Conservation (phyloP, 1,284 basidiomycete genomes). For the Ustilago tritici region DNA sequence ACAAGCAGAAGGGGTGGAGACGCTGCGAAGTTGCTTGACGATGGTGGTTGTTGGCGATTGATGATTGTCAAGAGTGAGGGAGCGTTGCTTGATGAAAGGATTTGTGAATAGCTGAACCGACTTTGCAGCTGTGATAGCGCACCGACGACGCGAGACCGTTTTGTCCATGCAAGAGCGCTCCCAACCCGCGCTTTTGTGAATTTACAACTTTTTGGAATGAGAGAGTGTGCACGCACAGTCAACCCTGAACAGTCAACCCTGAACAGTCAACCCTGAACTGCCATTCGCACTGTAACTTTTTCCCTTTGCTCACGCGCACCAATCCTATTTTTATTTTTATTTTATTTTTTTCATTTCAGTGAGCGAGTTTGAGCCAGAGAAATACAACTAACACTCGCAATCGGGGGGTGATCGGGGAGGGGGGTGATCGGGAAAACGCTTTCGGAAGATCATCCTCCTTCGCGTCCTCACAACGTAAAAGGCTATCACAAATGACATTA, state of each 20-base stretch:
- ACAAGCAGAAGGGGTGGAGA: neutral
- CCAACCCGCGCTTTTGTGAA: slow-evolving; percentile 3
- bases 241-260: neutral
- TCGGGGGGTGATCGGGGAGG: no score
- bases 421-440: neutral
- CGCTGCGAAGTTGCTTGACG: neutral
- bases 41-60: neutral
- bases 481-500: neutral
- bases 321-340: neutral
- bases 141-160: neutral
- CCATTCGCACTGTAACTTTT: neutral
- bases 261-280: neutral
- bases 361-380: neutral
- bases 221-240: neutral
- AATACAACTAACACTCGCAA: neutral
- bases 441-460: no score
- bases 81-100: neutral
- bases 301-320: neutral
- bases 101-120: neutral
- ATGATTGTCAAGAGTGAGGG: neutral
- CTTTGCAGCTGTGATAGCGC: slow-evolving; percentile 4
- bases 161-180: neutral
- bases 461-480: neutral
- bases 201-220: neutral
- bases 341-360: neutral